phyloP scores from a whole-genome alignment of 345 rosid species.

The Eucalyptus victrix region DNA sequence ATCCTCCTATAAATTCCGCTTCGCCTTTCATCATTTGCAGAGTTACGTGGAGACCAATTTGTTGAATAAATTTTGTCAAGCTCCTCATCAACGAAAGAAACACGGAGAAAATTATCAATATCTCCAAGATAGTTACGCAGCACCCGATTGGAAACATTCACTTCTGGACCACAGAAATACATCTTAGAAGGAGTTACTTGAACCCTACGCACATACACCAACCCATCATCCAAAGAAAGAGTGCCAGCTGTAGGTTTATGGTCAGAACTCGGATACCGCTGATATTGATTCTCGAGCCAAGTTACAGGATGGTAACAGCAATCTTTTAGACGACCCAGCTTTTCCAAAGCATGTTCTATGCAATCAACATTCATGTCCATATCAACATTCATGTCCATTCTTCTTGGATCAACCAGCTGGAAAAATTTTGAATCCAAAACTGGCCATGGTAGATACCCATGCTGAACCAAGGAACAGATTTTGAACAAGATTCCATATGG shows the following conservation, averaged over 20 bases:
- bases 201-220: constrained; percentile 24
- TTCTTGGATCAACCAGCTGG: constrained; percentile 7
- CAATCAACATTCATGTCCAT: background rate
- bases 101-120: constrained; percentile 24
- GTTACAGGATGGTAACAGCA: constrained; percentile 33
- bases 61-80: constrained; percentile 17
- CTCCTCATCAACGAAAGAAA: constrained; percentile 42
- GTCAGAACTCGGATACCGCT: background rate
- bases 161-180: constrained; percentile 42
- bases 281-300: constrained; percentile 28
- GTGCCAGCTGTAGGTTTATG: constrained; percentile 6
- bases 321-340: constrained; percentile 4
- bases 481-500: constrained; percentile 31
- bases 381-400: background rate
- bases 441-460: constrained; percentile 31
- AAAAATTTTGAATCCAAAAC: constrained; percentile 19
- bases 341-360: constrained; percentile 30
- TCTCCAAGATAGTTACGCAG: constrained; percentile 21
- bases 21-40: background rate
- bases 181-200: constrained; percentile 41
- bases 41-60: background rate
- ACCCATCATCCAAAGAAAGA: constrained; percentile 19
- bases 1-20: constrained; percentile 29
- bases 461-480: constrained; percentile 32
- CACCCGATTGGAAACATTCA: constrained; percentile 38